Base-by-base conservation (phyloP, 345 rosid genomes). In the Euphorbia lathyris region DNA sequence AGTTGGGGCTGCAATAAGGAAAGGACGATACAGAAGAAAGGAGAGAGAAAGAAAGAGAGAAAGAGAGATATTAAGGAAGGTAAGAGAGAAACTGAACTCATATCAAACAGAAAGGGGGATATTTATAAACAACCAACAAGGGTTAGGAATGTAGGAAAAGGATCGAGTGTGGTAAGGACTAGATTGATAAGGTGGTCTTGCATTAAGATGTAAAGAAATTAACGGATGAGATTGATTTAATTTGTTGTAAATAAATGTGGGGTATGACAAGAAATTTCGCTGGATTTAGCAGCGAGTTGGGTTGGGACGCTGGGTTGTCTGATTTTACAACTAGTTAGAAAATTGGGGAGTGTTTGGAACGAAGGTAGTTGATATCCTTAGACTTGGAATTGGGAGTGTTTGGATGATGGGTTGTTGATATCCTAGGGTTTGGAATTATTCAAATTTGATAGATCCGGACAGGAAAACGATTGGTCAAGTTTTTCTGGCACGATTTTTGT, bases 61-160 rank as follows among this genome's bases (percentile, higher is more conserved):
- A n/a, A n/a, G n/a, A n/a, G 11, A 13, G 38, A 34, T 2, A 34
- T 34, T 34, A 10, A 17, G 38, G 43, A 27, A 12, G 61, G 7
- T 34, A 14, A 34, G 19, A 7, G 63, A 29, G 19, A 29, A 4
- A 4, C 1, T 12, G 20, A 58, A 19, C 2, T 6, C 1, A 34
- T 23, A 27, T 0, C 23, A 0, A 17, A 16, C 9, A 4, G 38
- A 34, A 14, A 34, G 36, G 7, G 45, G 45, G 45, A 0, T 34
- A 60, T 60, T 60, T 60, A 60, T 60, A 51, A 20, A 51, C 51
- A 20, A 51, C 23, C 1, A 60, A 22, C 65, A 22, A 60, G 65
- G 65, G 65, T 60, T 60, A 7, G 65, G 45, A n/a, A 17, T 19
- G 20, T 3, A 32, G 65, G n/a, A 20, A 3, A 60, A 9, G 7